Conservation (phyloP, 108 stramenopile genomes). For the Nitzschia sp. region DNA sequence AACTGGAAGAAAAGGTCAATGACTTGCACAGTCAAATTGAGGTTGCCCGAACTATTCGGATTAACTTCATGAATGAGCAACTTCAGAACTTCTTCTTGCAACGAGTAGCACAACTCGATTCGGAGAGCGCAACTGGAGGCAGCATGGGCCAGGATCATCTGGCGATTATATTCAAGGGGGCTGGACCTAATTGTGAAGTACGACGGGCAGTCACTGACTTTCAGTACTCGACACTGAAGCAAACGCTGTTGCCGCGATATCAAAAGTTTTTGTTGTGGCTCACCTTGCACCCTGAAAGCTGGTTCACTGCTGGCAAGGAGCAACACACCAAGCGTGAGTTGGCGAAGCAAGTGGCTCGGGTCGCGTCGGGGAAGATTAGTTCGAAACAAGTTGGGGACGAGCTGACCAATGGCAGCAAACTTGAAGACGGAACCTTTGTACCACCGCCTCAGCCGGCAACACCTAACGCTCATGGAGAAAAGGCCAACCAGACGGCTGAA, state of each 20-base stretch:
- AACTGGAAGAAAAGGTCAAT: conserved; percentile 65
- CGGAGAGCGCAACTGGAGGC: neutral
- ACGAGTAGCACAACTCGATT: conserved; percentile 16
- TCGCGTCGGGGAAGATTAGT: conserved; percentile 60
- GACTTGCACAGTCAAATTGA: conserved; percentile 71
- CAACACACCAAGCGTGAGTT: conserved; percentile 32
- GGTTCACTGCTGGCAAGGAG: conserved; percentile 62
- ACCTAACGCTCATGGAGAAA: conserved; percentile 3
- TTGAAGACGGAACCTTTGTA: conserved; percentile 11
- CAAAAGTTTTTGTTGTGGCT: conserved; percentile 77
- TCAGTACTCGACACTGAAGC: conserved; percentile 65
- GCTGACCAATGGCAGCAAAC: conserved; percentile 54
- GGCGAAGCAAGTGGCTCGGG: conserved; percentile 19
- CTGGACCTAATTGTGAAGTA: conserved; percentile 30
- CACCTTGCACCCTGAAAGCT: conserved; percentile 55
- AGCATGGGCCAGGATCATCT: neutral
- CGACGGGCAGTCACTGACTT: conserved; percentile 63
- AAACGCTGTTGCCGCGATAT: conserved; percentile 65
- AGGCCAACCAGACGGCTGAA: conserved; percentile 13
- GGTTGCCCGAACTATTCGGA: conserved; percentile 47
- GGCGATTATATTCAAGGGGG: neutral
- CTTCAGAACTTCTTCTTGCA: conserved; percentile 32
- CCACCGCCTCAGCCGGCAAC: neutral
- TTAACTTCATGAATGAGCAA: conserved; percentile 56
- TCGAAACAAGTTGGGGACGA: conserved; percentile 87